A percentile compares a stretch with the other conserved stretches of the same genome.
Evolutionary conservation across 176 grass and related monocot genomes (phyloP).

Genomic region (Oryza glumipatula): DNA sequence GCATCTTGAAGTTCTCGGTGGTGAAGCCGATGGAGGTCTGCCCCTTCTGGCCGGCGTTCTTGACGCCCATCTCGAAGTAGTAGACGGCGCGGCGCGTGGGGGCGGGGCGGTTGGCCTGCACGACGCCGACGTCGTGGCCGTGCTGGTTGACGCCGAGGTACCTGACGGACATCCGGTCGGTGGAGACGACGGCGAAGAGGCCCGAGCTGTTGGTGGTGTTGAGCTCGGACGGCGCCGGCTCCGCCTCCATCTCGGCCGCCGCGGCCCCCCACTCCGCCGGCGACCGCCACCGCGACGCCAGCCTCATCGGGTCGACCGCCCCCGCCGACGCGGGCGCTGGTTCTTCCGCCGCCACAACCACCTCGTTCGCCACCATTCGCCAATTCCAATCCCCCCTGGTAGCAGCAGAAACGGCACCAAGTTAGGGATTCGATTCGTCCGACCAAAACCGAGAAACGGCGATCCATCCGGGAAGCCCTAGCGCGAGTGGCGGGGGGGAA

Average conservation of each 20-base stretch:
- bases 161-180: constrained; percentile 82
- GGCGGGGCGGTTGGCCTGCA: constrained; percentile 78
- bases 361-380: constrained; percentile 60
- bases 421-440: neutral
- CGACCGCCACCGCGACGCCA: constrained; percentile 78
- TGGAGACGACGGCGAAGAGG: constrained; percentile 78
- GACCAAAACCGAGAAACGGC: neutral
- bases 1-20: constrained; percentile 80
- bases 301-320: constrained; percentile 54
- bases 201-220: constrained; percentile 98
- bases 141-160: constrained; percentile 64
- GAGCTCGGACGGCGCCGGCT: constrained; percentile 79
- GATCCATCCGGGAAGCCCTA: constrained; percentile 36
- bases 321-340: constrained; percentile 13
- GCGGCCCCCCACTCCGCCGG: constrained; percentile 59
- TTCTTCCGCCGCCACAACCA: constrained; percentile 7
- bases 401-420: neutral
- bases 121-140: constrained; percentile 89
- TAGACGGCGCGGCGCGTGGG: constrained; percentile 70
- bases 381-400: constrained; percentile 2
- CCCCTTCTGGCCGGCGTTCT: constrained; percentile 69
- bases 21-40: constrained; percentile 87
- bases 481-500: neutral
- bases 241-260: constrained; percentile 61
- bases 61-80: constrained; percentile 95